A percentile compares a stretch with the other conserved stretches of the same genome.
Conservation (phyloP, 352 stramenopile genomes). For the Pythium monospermum region DNA sequence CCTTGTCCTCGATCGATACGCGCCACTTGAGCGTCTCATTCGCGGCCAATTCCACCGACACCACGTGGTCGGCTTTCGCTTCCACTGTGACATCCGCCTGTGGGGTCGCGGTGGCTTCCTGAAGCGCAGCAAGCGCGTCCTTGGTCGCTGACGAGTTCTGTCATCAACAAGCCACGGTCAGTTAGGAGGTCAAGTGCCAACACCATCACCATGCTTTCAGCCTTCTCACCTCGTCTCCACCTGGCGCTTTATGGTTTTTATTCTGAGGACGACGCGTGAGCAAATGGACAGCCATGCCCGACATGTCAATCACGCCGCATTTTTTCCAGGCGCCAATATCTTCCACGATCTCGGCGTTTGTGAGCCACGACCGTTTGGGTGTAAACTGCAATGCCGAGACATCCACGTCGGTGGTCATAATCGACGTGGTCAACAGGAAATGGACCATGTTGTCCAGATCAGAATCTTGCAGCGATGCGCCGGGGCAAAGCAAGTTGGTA, state of each 20-base stretch:
- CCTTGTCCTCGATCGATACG: conserved; percentile 41
- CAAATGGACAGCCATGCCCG: conserved; percentile 33
- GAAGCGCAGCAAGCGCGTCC: conserved; percentile 34
- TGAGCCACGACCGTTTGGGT: conserved; percentile 50
- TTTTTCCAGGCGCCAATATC: conserved; percentile 52
- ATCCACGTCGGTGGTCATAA: conserved; percentile 49
- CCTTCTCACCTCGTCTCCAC: no score
- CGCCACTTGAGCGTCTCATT: conserved; percentile 45
- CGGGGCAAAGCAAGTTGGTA: conserved; percentile 36
- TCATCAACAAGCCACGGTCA: no score
- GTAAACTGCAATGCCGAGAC: conserved; percentile 31
- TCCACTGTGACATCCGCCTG: conserved; percentile 34
- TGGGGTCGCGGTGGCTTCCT: conserved; percentile 16
- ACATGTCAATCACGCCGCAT: conserved; percentile 47
- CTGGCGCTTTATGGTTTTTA: conserved; percentile 24
- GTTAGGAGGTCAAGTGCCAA: no score
- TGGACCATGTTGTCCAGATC: conserved; percentile 57
- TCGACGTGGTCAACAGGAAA: conserved; percentile 53
- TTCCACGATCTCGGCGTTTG: conserved; percentile 28
- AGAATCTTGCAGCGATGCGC: conserved; percentile 19
- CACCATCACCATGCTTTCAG: no score
- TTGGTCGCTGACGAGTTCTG: conserved; percentile 13
- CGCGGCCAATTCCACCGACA: conserved; percentile 40
- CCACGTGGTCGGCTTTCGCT: conserved; percentile 35
- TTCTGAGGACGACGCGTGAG: conserved; percentile 46